Evolutionary conservation across 2,329 filamentous ascomycete species (phyloP).

Genomic region (Onygenales sp.): DNA sequence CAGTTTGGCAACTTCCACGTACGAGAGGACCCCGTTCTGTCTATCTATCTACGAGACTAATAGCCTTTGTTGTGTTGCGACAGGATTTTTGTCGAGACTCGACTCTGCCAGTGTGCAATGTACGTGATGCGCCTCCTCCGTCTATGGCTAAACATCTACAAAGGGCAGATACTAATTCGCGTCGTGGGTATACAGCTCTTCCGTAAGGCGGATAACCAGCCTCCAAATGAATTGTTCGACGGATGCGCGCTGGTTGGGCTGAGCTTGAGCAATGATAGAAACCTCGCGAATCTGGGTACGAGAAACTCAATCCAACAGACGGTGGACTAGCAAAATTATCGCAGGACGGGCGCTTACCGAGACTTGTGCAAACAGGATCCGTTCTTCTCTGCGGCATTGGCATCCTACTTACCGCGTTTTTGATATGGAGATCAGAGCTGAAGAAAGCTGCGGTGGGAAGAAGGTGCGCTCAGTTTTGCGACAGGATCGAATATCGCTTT

Average conservation of each 20-base stretch:
- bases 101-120: slow-evolving; percentile 76
- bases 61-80: slow-evolving; percentile 9
- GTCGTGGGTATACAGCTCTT: slow-evolving; percentile 48
- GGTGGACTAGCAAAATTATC: no score
- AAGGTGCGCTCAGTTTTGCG: slow-evolving; percentile 48
- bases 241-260: slow-evolving; percentile 74
- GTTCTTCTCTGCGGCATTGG: slow-evolving; percentile 74
- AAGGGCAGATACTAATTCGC: not conserved
- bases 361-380: slow-evolving; percentile 50
- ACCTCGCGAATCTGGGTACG: slow-evolving; percentile 76
- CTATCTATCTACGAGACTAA: not conserved
- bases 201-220: slow-evolving; percentile 44
- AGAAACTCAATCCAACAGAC: slow-evolving; percentile 11
- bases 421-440: slow-evolving; percentile 72
- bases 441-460: slow-evolving; percentile 91
- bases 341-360: no score
- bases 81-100: slow-evolving; percentile 78
- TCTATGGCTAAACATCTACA: not conserved
- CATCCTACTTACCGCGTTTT: slow-evolving; percentile 55
- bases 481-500: not conserved
- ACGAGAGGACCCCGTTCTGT: slow-evolving; percentile 18
- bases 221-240: slow-evolving; percentile 49
- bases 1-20: slow-evolving; percentile 53
- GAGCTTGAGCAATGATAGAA: slow-evolving; percentile 51
- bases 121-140: slow-evolving; percentile 38